Percentiles rank a stretch among this genome's conserved stretches.
These are phyloP conservation scores for Aspergillus kassunensis DNA, from an alignment of 495 filamentous ascomycete species.

Conservation along the genomic window DNA sequence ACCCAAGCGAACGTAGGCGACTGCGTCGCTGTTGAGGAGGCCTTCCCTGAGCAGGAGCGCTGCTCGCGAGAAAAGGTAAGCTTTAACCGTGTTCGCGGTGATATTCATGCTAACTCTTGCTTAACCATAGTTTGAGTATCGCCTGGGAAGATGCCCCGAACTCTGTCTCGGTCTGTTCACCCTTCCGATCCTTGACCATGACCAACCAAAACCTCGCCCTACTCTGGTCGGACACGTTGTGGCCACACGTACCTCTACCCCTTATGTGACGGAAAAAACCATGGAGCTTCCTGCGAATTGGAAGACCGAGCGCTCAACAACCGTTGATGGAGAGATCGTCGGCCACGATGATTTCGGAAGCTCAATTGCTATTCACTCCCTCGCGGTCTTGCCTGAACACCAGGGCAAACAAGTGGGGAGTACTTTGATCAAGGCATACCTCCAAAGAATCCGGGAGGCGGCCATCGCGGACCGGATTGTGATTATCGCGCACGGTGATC, in stretches of 20 bases:
- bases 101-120: background rate
- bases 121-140: slow-evolving; percentile 66
- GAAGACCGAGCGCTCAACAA: slow-evolving; percentile 39
- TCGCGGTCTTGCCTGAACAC: slow-evolving; percentile 72
- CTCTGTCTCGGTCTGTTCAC: slow-evolving; percentile 78
- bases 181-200: slow-evolving; percentile 41
- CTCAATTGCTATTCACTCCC: slow-evolving; percentile 76
- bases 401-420: slow-evolving; percentile 73
- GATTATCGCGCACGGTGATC: slow-evolving; percentile 69
- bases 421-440: slow-evolving; percentile 69
- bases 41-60: slow-evolving; percentile 69
- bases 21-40: slow-evolving; percentile 71
- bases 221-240: slow-evolving; percentile 79
- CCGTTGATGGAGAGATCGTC: slow-evolving; percentile 32
- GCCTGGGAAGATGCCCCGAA: slow-evolving; percentile 72
- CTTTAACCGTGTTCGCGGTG: background rate
- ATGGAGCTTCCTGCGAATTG: slow-evolving; percentile 72
- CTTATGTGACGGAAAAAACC: slow-evolving; percentile 64
- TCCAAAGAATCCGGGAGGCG: slow-evolving; percentile 63
- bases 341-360: slow-evolving; percentile 69
- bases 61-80: slow-evolving; percentile 77
- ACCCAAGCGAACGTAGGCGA: slow-evolving; percentile 70
- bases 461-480: slow-evolving; percentile 68
- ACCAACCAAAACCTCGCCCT: slow-evolving; percentile 42
- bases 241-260: slow-evolving; percentile 60